Evolutionary conservation across 1,139 yeast genomes (phyloP).

Genomic region (Hyphopichia burtonii): DNA sequence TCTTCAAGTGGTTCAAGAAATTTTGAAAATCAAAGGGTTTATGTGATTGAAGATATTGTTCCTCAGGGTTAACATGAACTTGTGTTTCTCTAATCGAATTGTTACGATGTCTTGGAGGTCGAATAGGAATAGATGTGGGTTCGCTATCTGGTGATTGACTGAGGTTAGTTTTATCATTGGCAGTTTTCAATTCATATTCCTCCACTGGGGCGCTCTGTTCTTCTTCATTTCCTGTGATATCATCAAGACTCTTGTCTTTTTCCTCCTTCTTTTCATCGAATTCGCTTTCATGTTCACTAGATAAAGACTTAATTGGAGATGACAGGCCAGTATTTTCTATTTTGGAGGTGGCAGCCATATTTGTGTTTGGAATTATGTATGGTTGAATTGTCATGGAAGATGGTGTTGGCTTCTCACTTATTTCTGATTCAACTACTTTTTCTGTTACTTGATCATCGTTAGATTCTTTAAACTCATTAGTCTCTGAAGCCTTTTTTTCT

Average conservation of each 20-base stretch:
- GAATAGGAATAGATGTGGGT: background rate
- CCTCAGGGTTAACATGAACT: slow-evolving; percentile 20
- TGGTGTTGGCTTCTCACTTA: background rate
- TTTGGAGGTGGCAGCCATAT: background rate
- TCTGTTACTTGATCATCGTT: background rate
- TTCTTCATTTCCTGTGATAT: slow-evolving; percentile 14
- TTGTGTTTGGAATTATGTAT: background rate
- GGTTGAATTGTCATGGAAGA: slow-evolving; percentile 4
- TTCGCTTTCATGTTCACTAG: slow-evolving; percentile 2
- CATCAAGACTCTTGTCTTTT: slow-evolving; percentile 9
- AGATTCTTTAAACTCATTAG: too few species aligned
- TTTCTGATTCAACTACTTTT: background rate
- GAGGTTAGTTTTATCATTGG: background rate
- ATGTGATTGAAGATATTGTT: slow-evolving; percentile 42
- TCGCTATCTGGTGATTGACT: background rate
- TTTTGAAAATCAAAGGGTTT: slow-evolving; percentile 77
- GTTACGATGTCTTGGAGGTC: slow-evolving; percentile 1
- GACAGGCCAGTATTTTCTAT: background rate
- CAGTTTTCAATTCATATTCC: slow-evolving; percentile 11
- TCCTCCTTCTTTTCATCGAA: background rate
- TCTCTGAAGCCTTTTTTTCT: background rate
- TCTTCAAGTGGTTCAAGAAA: slow-evolving; percentile 70
- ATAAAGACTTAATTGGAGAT: slow-evolving; percentile 5
- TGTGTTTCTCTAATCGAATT: slow-evolving; percentile 3
- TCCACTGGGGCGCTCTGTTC: slow-evolving; percentile 13